Conservation (phyloP, 805 yeast genomes). For the Candida pseudofarinosa region DNA sequence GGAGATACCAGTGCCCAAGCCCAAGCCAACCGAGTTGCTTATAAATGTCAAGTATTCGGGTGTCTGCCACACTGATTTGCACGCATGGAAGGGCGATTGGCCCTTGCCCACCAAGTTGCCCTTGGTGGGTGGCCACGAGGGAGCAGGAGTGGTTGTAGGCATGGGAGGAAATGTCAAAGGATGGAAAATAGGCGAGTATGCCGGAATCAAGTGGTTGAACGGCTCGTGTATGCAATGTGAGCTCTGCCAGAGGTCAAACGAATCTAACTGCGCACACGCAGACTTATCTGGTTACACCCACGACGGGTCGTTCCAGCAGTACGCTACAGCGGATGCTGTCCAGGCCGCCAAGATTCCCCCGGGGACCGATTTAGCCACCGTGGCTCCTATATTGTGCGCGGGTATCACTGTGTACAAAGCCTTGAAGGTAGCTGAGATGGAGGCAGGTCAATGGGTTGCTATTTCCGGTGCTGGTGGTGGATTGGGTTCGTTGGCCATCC, state of each 20-base stretch:
- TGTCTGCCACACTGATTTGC: constrained; percentile 45
- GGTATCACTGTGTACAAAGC: constrained; percentile 70
- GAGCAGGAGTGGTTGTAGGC: constrained; percentile 46
- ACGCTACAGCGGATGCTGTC: constrained; percentile 61
- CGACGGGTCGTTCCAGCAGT: constrained; percentile 67
- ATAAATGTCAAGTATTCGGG: constrained; percentile 44
- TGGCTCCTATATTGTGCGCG: constrained; percentile 64
- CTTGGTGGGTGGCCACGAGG: constrained; percentile 46
- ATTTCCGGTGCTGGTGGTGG: constrained; percentile 83
- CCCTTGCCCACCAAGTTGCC: constrained; percentile 43
- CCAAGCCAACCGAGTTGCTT: constrained; percentile 38
- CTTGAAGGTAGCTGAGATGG: constrained; percentile 51
- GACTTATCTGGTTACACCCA: constrained; percentile 73
- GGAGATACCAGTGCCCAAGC: constrained; percentile 41
- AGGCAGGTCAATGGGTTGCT: constrained; percentile 70
- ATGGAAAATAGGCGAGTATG: constrained; percentile 42
- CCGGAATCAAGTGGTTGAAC: constrained; percentile 46
- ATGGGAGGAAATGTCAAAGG: constrained; percentile 39
- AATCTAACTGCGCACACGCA: constrained; percentile 59
- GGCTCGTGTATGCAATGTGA: constrained; percentile 43
- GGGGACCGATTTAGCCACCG: constrained; percentile 51
- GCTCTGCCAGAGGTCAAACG: constrained; percentile 37
- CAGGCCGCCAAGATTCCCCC: constrained; percentile 58
- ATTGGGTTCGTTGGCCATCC: constrained; percentile 70
- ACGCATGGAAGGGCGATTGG: constrained; percentile 48